Percentiles rank a stretch among this genome's conserved stretches.
Evolutionary conservation across 495 filamentous ascomycete genomes (phyloP).

Genomic region (Cladorrhinum samala): DNA sequence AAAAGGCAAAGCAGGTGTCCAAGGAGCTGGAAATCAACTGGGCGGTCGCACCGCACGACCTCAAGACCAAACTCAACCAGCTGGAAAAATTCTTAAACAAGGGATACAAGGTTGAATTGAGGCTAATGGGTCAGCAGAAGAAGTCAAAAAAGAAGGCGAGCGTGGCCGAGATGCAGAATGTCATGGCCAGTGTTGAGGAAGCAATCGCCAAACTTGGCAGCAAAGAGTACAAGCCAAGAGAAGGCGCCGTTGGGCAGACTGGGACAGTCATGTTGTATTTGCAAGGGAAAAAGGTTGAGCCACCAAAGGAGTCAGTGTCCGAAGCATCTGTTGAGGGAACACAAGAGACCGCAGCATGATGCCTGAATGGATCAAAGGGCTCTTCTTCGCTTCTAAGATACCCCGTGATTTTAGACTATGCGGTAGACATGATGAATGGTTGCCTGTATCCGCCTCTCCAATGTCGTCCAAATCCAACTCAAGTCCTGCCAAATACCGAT

Average conservation of each 20-base stretch:
- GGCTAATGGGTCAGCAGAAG: slow-evolving; percentile 43
- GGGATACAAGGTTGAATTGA: slow-evolving; percentile 57
- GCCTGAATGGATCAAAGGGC: too few species aligned
- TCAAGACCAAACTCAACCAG: slow-evolving; percentile 54
- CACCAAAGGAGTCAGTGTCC: neutral
- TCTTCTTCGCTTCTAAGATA: too few species aligned
- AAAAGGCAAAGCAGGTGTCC: slow-evolving; percentile 12
- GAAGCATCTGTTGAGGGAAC: neutral
- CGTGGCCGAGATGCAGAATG: slow-evolving; percentile 29
- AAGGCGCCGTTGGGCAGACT: slow-evolving; percentile 29
- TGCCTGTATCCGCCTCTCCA: neutral
- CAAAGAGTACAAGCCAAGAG: slow-evolving; percentile 33
- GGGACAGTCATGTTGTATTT: slow-evolving; percentile 26
- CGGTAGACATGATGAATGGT: too few species aligned
- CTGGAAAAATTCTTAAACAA: slow-evolving; percentile 57
- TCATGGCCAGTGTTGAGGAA: slow-evolving; percentile 28
- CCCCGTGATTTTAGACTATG: too few species aligned
- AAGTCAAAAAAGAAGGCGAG: slow-evolving; percentile 24
- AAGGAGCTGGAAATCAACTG: slow-evolving; percentile 80
- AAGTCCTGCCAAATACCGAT: neutral
- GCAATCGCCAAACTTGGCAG: slow-evolving; percentile 25
- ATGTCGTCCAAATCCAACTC: neutral
- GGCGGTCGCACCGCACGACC: slow-evolving; percentile 66
- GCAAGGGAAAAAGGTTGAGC: slow-evolving; percentile 25
- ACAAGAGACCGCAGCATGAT: neutral